These are phyloP conservation scores for Triticum dicoccoides DNA, from an alignment of 176 grass and related monocot genomes.

Conservation along the genomic window DNA sequence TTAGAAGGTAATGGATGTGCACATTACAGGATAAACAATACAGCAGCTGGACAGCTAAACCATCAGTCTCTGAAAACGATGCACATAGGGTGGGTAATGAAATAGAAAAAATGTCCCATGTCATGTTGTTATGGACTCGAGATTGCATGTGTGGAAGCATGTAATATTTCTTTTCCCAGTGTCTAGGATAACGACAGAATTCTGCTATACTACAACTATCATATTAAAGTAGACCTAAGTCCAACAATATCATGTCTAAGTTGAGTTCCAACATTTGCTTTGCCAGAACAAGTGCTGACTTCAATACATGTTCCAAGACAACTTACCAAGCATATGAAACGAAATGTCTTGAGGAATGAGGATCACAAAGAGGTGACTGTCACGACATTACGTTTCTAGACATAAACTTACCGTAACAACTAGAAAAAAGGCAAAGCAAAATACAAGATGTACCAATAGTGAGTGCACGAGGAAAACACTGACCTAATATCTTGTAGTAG, in stretches of 20 bases:
- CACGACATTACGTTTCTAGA: neutral
- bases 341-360: neutral
- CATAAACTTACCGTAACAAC: too few relatives aligned
- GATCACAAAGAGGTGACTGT: neutral
- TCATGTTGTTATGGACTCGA: neutral
- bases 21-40: neutral
- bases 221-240: constrained; percentile 15
- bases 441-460: neutral
- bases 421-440: neutral
- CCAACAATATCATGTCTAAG: neutral
- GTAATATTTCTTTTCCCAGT: neutral
- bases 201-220: neutral
- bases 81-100: neutral
- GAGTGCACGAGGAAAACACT: neutral
- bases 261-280: constrained; percentile 13
- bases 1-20: neutral
- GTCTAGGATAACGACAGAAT: neutral
- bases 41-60: constrained; percentile 22
- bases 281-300: neutral
- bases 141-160: neutral
- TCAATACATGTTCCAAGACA: neutral
- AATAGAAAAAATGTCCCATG: neutral
- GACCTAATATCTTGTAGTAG: constrained; percentile 97
- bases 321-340: neutral
- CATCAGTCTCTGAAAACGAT: neutral